Evolutionary conservation across 306 rosid species (phyloP).

Genomic region (Gleditsia sinensis): DNA sequence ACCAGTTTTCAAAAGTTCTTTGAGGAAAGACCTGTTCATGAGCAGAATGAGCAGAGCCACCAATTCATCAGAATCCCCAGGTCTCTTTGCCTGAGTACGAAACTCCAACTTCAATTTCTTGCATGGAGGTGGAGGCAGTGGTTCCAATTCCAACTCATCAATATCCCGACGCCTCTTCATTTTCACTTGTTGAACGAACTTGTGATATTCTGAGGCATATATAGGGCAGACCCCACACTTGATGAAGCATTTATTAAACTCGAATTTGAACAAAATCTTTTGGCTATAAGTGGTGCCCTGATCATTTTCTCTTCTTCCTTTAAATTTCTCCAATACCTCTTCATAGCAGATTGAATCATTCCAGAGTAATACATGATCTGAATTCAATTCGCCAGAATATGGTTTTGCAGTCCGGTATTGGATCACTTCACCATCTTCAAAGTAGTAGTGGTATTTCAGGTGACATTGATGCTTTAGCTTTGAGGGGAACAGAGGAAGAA

Average conservation of each 20-base stretch:
- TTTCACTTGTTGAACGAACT: no score
- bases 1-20: no score
- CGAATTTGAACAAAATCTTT: no score
- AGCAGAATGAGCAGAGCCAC: background rate
- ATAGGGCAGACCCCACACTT: background rate
- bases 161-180: background rate
- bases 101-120: background rate
- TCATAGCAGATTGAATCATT: background rate
- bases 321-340: background rate
- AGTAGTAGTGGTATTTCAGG: background rate
- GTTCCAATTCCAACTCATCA: background rate
- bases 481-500: background rate
- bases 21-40: background rate
- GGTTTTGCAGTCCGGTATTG: no score
- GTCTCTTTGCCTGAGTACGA: background rate
- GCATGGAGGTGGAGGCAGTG: no score
- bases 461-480: background rate
- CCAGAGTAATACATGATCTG: background rate
- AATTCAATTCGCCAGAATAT: background rate
- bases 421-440: background rate
- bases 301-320: background rate
- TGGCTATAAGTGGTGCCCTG: background rate
- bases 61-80: background rate
- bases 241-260: no score
- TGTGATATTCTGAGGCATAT: background rate